Evolutionary conservation across 139 green algal genomes (phyloP), one percentile per base, ranked within the genome.

Genomic region (Edaphochlamys debaryana): DNA sequence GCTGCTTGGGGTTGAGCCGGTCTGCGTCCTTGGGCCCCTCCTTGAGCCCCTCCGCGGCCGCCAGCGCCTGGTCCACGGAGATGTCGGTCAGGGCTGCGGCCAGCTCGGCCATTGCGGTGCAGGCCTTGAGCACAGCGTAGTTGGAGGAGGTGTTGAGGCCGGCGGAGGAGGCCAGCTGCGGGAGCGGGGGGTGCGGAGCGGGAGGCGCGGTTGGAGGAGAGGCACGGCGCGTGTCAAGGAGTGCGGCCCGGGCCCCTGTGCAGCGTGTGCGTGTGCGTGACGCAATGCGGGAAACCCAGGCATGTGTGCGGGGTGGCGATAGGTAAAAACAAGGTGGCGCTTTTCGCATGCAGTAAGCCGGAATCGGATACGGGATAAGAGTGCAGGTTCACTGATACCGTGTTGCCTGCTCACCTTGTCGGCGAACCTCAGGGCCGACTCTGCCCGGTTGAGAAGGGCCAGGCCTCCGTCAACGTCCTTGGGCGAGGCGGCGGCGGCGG

Each of bases 11-110:
- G 34, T 54, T 78, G 4, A 78, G 7, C 3, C 48, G 17, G 70
- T 78, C 70, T 0, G 70, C 40, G n/a, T 78, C 70, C 70, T 78
- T 78, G 70, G 48, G n/a, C 13, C 70, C 34, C 48, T 78, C 48
- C 6, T 32, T 54, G 25, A 78, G 70, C 70, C 48, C 45, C 22
- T 52, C 52, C 3, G 48, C 70, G n/a, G 45, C 70, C 45, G 23
- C 23, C 56, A 63, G 25, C 23, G 45, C 48, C n/a, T 66, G 29
- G 45, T 32, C 48, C 1, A 32, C 70, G 22, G 7, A 42, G 30
- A 32, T 5, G 3, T 54, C 23, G n/a, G 40, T 50, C 32, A 78
- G n/a, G 2, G 66, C 70, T 7, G 48, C 70, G 17, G 70, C 70
- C n/a, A 66, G 32, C 8, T 32, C 48, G 15, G 70, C 32, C 38